A percentile compares a stretch with the other conserved stretches of the same genome.
These are phyloP conservation scores for Gossypium schwendimanii DNA, from an alignment of 441 rosid genomes.

Conservation along the genomic window DNA sequence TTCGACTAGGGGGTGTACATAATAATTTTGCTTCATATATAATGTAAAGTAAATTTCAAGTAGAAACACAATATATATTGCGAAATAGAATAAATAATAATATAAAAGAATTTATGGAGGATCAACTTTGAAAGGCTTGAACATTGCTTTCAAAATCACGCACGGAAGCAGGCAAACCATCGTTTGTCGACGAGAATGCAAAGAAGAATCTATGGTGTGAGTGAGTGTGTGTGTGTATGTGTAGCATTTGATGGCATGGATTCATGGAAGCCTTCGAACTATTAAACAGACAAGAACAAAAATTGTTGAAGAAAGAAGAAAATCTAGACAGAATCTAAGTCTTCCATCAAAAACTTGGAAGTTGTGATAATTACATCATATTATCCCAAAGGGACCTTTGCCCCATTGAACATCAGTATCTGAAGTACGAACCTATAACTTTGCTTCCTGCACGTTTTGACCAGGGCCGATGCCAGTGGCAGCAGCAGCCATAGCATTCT, in stretches of 20 bases:
- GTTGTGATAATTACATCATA: neutral
- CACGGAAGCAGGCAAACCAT: conserved; percentile 48
- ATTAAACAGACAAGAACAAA: neutral
- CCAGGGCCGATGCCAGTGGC: neutral
- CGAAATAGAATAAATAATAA: too few relatives aligned
- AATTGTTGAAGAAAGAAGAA: neutral
- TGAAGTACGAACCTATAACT: conserved; percentile 5
- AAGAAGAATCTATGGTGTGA: conserved; percentile 46
- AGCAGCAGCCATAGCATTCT: conserved; percentile 9
- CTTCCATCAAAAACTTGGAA: neutral
- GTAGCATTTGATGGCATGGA: neutral
- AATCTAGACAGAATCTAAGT: neutral
- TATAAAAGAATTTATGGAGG: too few relatives aligned
- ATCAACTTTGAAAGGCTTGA: too few relatives aligned
- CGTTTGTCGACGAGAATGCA: conserved; percentile 50
- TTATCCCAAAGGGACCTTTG: neutral
- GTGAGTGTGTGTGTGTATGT: too few relatives aligned
- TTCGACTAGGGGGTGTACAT: too few relatives aligned
- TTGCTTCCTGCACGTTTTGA: conserved; percentile 20
- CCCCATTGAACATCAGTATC: neutral
- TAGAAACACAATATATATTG: too few relatives aligned
- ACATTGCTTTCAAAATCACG: too few relatives aligned
- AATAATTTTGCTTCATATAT: too few relatives aligned
- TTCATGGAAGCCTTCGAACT: neutral
- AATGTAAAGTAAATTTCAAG: too few relatives aligned